Evolutionary conservation across 169 alveolate species (phyloP).

Genomic region (Plasmodium yoelii): DNA sequence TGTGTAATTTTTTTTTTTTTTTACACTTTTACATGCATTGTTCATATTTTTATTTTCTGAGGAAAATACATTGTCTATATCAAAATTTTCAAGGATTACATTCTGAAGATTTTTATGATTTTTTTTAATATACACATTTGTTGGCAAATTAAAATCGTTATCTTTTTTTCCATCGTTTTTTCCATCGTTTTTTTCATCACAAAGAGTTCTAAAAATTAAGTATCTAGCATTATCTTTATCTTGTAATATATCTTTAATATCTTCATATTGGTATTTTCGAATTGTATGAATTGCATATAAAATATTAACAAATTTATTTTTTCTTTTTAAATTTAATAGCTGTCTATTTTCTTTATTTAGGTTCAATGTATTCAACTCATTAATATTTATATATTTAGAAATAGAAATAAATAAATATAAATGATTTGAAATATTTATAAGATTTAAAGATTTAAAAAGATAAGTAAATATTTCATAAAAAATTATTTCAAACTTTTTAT

Average conservation of each 20-base stretch:
- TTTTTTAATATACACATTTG: neutral
- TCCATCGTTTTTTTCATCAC: neutral
- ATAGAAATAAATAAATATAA: slow-evolving; percentile 34
- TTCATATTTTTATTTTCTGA: neutral
- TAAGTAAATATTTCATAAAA: slow-evolving; percentile 53
- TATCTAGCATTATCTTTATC: slow-evolving; percentile 16
- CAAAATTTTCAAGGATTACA: no score
- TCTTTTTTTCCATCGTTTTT: neutral
- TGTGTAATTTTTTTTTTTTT: neutral
- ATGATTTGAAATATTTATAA: slow-evolving; percentile 25
- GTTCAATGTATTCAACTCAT: neutral
- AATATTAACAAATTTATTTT: neutral
- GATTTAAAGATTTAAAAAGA: slow-evolving; percentile 20
- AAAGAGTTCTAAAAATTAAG: neutral
- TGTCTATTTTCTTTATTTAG: neutral
- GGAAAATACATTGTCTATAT: no score
- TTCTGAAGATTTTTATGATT: no score
- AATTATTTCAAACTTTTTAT: neutral
- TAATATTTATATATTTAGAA: neutral
- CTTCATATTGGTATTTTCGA: slow-evolving; percentile 6
- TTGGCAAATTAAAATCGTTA: neutral
- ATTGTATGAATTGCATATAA: slow-evolving; percentile 8
- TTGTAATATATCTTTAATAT: slow-evolving; percentile 15
- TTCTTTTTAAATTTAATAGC: neutral
- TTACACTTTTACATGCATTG: neutral